Evolutionary conservation across 2,329 filamentous ascomycete genomes (phyloP), one percentile per base, ranked within the genome.

Genomic region (Alternaria gansuensis): DNA sequence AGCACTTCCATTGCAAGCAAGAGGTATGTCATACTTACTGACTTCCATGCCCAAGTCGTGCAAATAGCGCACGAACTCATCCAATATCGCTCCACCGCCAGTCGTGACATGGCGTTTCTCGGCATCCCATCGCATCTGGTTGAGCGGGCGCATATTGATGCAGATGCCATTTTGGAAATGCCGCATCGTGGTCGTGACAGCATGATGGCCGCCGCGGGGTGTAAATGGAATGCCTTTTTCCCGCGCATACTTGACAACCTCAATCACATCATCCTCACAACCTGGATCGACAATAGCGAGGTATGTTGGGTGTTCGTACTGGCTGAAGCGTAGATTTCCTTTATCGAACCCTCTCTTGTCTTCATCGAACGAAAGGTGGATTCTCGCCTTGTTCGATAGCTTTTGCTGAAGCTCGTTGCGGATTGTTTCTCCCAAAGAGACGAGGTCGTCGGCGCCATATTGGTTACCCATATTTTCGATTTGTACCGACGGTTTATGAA

Each of bases 11-110:
- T 6, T 29, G 6, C 11, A 28, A n/a, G 1, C 8, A 10, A 51
- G 8, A 9, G 26, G 2, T 13, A 9, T 28, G 9, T 11, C 13
- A 26, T n/a, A 57, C 54, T 53, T 57, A 53, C 54, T 57, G 5
- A 57, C 54, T 53, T 57, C 49, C 54, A 53, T 57, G 11, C 41
- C 54, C 49, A 53, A 48, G 13, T 39, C 13, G 8, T 57, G 49
- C 28, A 57, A 28, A 34, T 48, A 57, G 33, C 41, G 41, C 21
- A 57, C 49, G 17, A 57, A 57, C 41, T 57, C 49, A 36, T 57
- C 49, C 7, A 41, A 53, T 33, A 57, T 26, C n/a, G 41, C 41
- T 29, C 54, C 54, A 21, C 54, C 54, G 11, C 40, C 41, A 21
- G 28, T 34, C 1, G 49, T 48, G 11, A 53, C 41, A 33, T 52